These are phyloP conservation scores for Fusarium temperatum DNA, from an alignment of 2,329 filamentous ascomycete genomes.

Conservation along the genomic window DNA sequence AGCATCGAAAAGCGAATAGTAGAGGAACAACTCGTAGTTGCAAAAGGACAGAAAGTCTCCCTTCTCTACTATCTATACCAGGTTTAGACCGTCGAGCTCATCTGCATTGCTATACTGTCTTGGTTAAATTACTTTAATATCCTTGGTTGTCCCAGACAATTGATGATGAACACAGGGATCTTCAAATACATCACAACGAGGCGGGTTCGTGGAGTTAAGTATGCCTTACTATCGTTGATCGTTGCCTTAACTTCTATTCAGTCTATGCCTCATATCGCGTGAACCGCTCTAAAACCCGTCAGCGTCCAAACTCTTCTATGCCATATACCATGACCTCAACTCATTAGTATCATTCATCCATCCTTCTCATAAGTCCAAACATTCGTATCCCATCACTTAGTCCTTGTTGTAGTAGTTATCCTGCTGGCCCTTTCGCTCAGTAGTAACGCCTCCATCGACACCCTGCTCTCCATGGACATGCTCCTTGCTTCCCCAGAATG, in stretches of 20 bases:
- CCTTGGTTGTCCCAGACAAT: slow-evolving; percentile 4
- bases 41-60: background rate
- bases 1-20: background rate
- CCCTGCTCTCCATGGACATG: slow-evolving; percentile 59
- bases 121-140: slow-evolving; percentile 2
- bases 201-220: background rate
- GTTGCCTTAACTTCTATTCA: slow-evolving; percentile 4
- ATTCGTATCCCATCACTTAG: background rate
- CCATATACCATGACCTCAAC: slow-evolving; percentile 9
- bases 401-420: slow-evolving; percentile 59
- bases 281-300: slow-evolving; percentile 3
- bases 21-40: background rate
- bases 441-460: slow-evolving; percentile 48
- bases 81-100: background rate
- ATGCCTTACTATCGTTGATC: background rate
- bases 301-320: background rate
- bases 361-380: background rate
- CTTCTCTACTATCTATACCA: background rate
- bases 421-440: slow-evolving; percentile 52
- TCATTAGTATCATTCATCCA: slow-evolving; percentile 27
- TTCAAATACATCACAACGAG: background rate
- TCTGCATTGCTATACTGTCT: background rate
- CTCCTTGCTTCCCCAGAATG: slow-evolving; percentile 70
- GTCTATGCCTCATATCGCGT: slow-evolving; percentile 14
- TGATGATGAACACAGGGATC: background rate